Evolutionary conservation across 2,329 filamentous ascomycete genomes (phyloP).

Genomic region (Beauveria pseudobassiana): DNA sequence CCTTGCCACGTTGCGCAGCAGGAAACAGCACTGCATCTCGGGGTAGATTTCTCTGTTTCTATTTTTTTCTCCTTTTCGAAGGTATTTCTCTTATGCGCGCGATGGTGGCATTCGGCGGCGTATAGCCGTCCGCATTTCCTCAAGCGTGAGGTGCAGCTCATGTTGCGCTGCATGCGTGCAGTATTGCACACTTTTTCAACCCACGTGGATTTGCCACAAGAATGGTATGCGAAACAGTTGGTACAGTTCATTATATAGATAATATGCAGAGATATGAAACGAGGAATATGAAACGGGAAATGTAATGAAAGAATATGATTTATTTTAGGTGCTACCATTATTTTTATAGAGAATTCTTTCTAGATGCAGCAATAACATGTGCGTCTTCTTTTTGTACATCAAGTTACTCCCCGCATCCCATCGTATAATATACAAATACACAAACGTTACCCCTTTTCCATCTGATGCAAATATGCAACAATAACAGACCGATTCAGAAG

Average conservation of each 20-base stretch:
- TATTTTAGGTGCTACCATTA: neutral
- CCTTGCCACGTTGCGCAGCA: neutral
- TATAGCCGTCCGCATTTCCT: neutral
- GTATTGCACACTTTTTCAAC: no score
- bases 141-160: neutral
- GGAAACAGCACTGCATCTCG: neutral
- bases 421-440: slow-evolving; percentile 3
- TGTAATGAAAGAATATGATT: neutral
- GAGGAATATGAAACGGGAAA: no score
- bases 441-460: neutral
- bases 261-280: no score
- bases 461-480: neutral
- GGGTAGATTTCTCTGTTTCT: neutral
- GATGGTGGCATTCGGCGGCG: neutral
- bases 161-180: neutral
- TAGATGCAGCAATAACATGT: neutral
- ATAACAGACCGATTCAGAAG: neutral
- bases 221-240: no score
- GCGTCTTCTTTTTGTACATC: neutral
- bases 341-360: neutral
- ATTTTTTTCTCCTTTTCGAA: neutral
- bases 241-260: no score
- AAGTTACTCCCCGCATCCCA: neutral
- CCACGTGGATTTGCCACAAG: no score
- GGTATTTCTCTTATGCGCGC: no score